phyloP scores from a whole-genome alignment of 768 basidiomycete genomes.

The Mycena galopus region DNA sequence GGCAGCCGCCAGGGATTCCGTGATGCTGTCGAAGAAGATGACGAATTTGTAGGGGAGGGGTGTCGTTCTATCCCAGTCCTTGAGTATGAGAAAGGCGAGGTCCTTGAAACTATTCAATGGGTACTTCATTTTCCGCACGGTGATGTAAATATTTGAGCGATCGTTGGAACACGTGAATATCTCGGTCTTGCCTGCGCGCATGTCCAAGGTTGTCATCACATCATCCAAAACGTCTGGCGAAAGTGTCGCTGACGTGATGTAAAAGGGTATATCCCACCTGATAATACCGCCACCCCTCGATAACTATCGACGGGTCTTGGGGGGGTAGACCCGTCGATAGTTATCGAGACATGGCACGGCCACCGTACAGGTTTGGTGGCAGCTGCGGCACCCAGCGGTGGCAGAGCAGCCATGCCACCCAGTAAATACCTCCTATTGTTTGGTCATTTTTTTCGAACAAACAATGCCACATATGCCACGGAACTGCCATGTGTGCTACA shows the following conservation, averaged over 20 bases:
- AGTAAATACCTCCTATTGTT: no score
- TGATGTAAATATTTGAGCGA: constrained; percentile 23
- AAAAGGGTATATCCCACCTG: not conserved
- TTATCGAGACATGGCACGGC: no score
- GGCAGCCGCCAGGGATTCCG: not conserved
- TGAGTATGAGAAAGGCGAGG: not conserved
- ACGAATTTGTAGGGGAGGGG: not conserved
- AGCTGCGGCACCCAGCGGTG: no score
- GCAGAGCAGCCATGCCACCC: no score
- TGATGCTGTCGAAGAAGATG: not conserved
- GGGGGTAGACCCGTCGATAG: no score
- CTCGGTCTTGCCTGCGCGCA: constrained; percentile 14
- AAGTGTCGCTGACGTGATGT: not conserved
- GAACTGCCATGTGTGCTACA: no score
- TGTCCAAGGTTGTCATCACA: constrained; percentile 7
- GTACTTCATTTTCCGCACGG: constrained; percentile 10
- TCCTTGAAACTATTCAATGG: constrained; percentile 40
- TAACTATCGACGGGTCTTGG: no score
- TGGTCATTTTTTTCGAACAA: no score
- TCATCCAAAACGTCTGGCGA: constrained; percentile 9
- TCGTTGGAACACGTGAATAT: constrained; percentile 43
- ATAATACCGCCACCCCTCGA: no score
- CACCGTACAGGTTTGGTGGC: no score
- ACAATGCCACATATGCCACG: no score
- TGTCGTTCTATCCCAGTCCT: not conserved